Evolutionary conservation across 2,329 filamentous ascomycete genomes (phyloP).

Genomic region (Monosporascus cannonballus): DNA sequence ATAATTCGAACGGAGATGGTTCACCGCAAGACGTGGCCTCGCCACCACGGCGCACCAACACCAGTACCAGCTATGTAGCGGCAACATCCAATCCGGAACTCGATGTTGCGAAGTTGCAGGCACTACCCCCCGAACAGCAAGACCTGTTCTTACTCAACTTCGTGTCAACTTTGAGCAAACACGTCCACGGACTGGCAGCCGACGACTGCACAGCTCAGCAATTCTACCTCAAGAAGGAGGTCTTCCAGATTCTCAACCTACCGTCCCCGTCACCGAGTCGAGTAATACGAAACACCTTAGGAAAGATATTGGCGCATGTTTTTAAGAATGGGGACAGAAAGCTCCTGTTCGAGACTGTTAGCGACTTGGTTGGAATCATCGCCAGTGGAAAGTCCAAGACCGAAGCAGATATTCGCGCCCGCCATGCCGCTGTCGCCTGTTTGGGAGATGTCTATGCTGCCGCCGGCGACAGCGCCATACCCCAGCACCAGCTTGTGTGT

Average conservation of each 20-base stretch:
- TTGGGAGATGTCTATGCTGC: conserved; percentile 83
- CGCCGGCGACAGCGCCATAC: conserved; percentile 90
- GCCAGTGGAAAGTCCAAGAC: conserved; percentile 65
- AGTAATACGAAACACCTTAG: conserved; percentile 84
- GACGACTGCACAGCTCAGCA: conserved; percentile 86
- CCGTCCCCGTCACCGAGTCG: conserved; percentile 75
- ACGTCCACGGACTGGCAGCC: conserved; percentile 66
- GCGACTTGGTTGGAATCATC: conserved; percentile 72
- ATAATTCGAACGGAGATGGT: conserved; percentile 22
- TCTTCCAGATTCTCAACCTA: conserved; percentile 87
- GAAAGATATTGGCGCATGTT: conserved; percentile 75
- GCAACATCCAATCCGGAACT: conserved; percentile 65
- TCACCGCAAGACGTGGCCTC: conserved; percentile 11
- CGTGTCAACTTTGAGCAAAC: conserved; percentile 72
- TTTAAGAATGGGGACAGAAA: conserved; percentile 84
- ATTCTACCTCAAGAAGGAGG: conserved; percentile 85
- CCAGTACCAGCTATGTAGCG: conserved; percentile 22
- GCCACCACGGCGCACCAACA: conserved; percentile 9
- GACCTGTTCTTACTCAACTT: conserved; percentile 90
- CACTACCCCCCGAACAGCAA: conserved; percentile 88
- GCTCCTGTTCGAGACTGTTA: conserved; percentile 88
- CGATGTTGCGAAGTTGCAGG: conserved; percentile 82
- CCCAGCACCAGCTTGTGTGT: conserved; percentile 69
- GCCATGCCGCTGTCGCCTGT: conserved; percentile 83
- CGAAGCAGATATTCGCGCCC: conserved; percentile 71